Evolutionary conservation across 106 monocot genomes (phyloP), one percentile per base, ranked within the genome.

Genomic region (Posidonia australis): DNA sequence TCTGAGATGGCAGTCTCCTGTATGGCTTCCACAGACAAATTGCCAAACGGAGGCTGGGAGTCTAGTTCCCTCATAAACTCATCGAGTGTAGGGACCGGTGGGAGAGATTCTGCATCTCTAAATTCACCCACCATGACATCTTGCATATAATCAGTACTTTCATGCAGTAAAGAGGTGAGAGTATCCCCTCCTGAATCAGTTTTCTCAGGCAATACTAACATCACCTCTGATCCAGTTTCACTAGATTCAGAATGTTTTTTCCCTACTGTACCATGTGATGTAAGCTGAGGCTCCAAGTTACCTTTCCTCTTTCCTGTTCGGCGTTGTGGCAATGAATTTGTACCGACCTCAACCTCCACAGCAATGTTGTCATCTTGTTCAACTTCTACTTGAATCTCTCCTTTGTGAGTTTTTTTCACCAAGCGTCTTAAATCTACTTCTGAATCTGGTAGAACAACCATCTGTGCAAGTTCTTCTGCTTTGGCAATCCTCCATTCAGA

Each of bases 321-420:
- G 13, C 23, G 13, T 26, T 46, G 57, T 42, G 75, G 45, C 23
- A 67, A 67, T 14, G 68, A 53, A 71, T 62, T 73, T 48, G 70
- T 42, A 22, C 78, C 82, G 56, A 85, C 46, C 21, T 74, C 81
- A 69, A 85, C 77, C 73, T 82, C 87, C 43, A 72, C 67, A 26
- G 78, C 78, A 21, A 75, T 65, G 45, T 32, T 57, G 56, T 93
- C 85, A 71, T 83, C 74, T 54, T 77, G 79, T 64, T 88, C 88
- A 46, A 88, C 74, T 67, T 85, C 88, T 44, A 92, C 88, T 66
- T 83, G 83, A 74, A 85, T 71, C 42, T 93, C 92, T 62, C 92
- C 92, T 81, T 93, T 93, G 67, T 93, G 92, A 54, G 92, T 93
- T 67, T 93, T 93, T 60, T 67, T 93, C 28, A 93, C 92, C 72